phyloP scores from a whole-genome alignment of 1,284 basidiomycete species.

The Puccinia hordei region DNA sequence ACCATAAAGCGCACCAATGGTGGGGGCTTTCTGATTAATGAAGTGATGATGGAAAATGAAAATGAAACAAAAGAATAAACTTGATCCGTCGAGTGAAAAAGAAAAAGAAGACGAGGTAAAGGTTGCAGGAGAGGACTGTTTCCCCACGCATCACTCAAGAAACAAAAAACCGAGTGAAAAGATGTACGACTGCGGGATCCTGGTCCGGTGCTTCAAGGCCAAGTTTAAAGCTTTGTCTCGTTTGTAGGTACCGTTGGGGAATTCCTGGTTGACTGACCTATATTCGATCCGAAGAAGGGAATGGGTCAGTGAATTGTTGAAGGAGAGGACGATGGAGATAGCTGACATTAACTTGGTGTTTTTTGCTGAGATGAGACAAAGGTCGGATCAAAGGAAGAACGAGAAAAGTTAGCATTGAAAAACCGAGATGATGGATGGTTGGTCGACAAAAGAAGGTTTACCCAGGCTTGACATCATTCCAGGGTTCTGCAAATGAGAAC shows the following conservation, averaged over 20 bases:
- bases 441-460: not conserved
- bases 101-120: not conserved
- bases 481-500: constrained; percentile 19
- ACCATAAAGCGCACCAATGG: no score
- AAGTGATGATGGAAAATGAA: not conserved
- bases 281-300: not conserved
- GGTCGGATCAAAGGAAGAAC: not conserved
- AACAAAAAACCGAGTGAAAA: no score
- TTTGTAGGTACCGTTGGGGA: constrained; percentile 43
- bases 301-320: not conserved
- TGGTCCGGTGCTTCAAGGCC: not conserved
- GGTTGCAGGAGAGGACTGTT: not conserved
- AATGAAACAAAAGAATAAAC: not conserved
- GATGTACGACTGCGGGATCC: no score
- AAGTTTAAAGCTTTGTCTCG: constrained; percentile 31
- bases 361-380: constrained; percentile 18
- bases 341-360: constrained; percentile 41
- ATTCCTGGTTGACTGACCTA: constrained; percentile 43
- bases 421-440: not conserved
- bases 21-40: not conserved
- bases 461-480: constrained; percentile 48
- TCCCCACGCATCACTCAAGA: no score
- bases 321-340: not conserved
- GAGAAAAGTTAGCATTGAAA: not conserved
- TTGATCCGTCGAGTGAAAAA: not conserved